Percentiles rank a stretch among this genome's conserved stretches.
Evolutionary conservation across 192 early-diverging fungal genomes (phyloP).

Genomic region (Rhizophagus clarus): DNA sequence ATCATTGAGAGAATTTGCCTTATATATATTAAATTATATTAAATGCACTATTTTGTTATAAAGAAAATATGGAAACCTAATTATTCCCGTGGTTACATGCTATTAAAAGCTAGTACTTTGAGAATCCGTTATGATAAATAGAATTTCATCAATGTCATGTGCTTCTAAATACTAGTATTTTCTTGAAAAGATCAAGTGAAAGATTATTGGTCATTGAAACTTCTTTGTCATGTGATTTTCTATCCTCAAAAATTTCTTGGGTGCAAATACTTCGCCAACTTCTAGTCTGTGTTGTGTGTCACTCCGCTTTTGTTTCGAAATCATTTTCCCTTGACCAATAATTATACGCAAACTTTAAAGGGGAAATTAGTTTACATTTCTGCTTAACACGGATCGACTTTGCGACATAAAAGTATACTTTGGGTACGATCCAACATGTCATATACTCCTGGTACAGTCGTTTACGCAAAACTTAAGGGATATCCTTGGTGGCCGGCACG

Average conservation of each 20-base stretch:
- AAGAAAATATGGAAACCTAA: too few relatives aligned
- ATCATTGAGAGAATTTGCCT: too few relatives aligned
- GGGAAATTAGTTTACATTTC: neutral
- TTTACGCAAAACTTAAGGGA: slow-evolving; percentile 63
- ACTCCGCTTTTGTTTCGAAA: neutral
- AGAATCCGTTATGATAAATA: too few relatives aligned
- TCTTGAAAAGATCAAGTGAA: neutral
- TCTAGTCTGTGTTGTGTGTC: neutral
- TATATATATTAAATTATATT: too few relatives aligned
- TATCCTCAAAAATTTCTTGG: neutral
- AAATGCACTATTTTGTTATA: too few relatives aligned
- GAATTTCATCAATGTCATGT: neutral
- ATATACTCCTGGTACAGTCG: slow-evolving; percentile 52
- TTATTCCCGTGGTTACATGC: too few relatives aligned
- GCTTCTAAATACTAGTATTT: too few relatives aligned
- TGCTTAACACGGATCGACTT: neutral
- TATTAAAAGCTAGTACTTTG: too few relatives aligned
- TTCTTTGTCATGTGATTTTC: neutral
- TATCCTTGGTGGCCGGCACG: slow-evolving; percentile 67
- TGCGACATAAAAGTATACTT: neutral
- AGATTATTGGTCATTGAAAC: neutral
- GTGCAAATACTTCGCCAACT: neutral
- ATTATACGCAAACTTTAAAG: neutral
- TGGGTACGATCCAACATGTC: neutral
- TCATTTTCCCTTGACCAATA: neutral